phyloP scores from a whole-genome alignment of 2,329 filamentous ascomycete species.

The Colletotrichum ledebouriae region DNA sequence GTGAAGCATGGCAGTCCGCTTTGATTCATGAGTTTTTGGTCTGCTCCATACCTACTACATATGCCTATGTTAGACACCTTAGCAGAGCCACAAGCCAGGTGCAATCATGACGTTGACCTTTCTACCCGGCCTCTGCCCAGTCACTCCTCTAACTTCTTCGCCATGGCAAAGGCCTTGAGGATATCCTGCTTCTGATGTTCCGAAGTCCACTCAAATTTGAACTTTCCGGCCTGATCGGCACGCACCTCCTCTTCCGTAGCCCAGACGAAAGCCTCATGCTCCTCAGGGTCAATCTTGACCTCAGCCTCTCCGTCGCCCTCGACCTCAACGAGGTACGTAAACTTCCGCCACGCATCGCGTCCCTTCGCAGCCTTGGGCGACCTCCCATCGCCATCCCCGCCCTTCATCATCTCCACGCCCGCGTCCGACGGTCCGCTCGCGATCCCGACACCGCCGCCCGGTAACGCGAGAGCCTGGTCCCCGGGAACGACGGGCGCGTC shows the following conservation, averaged over 20 bases:
- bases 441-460: conserved; percentile 28
- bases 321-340: conserved; percentile 53
- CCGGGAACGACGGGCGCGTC: conserved; percentile 40
- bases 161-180: conserved; percentile 35
- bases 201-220: conserved; percentile 40
- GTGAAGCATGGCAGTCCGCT: conserved; percentile 15
- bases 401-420: conserved; percentile 32
- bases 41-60: not conserved
- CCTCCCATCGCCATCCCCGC: conserved; percentile 19
- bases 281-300: conserved; percentile 52
- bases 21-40: not conserved
- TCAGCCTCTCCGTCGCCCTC: conserved; percentile 37
- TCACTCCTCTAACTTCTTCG: conserved; percentile 3
- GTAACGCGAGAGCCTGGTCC: conserved; percentile 23
- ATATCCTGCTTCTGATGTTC: conserved; percentile 41
- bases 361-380: conserved; percentile 11
- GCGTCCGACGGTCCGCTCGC: not conserved
- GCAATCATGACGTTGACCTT: not conserved
- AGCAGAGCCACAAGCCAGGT: not conserved
- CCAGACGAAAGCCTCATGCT: conserved; percentile 57
- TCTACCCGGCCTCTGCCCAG: not conserved
- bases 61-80: not conserved
- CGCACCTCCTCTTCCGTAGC: conserved; percentile 55
- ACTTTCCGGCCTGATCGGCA: conserved; percentile 20
- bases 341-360: conserved; percentile 50